Base-by-base conservation (phyloP, 768 basidiomycete genomes). In the Lentinus brumalis region DNA sequence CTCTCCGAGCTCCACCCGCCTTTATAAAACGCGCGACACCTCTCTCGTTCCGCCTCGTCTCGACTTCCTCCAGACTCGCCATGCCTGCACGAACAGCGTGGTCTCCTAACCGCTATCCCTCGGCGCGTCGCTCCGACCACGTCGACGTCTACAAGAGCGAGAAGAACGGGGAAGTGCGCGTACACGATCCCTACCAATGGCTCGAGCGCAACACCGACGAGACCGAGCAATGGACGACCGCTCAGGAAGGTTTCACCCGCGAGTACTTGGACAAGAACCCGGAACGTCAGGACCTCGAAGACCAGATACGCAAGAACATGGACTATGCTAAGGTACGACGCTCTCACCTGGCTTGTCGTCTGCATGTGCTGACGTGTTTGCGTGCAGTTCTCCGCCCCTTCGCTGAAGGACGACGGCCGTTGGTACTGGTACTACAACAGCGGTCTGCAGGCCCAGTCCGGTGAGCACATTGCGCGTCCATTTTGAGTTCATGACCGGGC, bases 401-500 rank as follows among this genome's bases (percentile, higher is more conserved):
- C 69, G 8, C 71, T 89, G 54, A 82, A 84, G 61, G 77, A 85
- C 14, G 89, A 92, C 66, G 82, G 80, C 15, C 82, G 81, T 51
- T 94, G 89, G 87, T 94, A 94, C 67, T 91, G 91, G 89, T 83
- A 81, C 67, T 83, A 87, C 68, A 92, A 94, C 74, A 86, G 83
- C 54, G 92, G 91, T 32, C 80, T 93, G 30, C 86, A 91, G 63
- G 79, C 87, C 1, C 91, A 92, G 69, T 77, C 83, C 54, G 76
- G 75, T 76, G 29, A 41, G 71, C 66, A 14, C 29, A 29, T 16
- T 50, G 15, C 6, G 9, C 15, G 15, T 7, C 8, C 15, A 21
- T 49, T 55, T 35, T 46, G 50, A 38, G 30, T 16, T 11, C 45
- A 5, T 16, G 53, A 10, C 21, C 16, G 26, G 11, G 50, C 38